Percentiles rank a stretch among this genome's conserved stretches.
phyloP scores from a whole-genome alignment of 2,329 filamentous ascomycete genomes.

The Fusarium heterosporum region DNA sequence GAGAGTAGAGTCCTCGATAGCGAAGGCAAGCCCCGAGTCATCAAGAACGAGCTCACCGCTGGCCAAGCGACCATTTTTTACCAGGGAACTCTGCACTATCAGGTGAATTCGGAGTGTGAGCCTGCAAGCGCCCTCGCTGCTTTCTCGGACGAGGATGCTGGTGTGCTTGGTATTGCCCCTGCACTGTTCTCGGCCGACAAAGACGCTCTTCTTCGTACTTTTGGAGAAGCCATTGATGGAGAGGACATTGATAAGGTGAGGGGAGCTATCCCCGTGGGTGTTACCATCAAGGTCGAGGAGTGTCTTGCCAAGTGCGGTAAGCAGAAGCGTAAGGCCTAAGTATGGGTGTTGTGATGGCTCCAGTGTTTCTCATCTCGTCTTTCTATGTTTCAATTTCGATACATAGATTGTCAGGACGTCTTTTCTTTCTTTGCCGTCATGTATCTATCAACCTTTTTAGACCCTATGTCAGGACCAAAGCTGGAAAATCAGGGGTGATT shows the following conservation, averaged over 20 bases:
- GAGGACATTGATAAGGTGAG: slow-evolving; percentile 60
- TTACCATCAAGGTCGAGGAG: slow-evolving; percentile 63
- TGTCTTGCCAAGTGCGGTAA: slow-evolving; percentile 56
- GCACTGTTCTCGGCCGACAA: slow-evolving; percentile 60
- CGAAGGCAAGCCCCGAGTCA: slow-evolving; percentile 55
- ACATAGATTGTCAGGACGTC: background rate
- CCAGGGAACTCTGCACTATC: slow-evolving; percentile 65
- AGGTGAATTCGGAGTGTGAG: slow-evolving; percentile 67
- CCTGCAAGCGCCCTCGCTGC: slow-evolving; percentile 61
- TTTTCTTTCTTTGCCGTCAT: too few relatives aligned
- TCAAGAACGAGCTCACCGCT: slow-evolving; percentile 54
- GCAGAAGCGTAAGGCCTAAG: slow-evolving; percentile 54
- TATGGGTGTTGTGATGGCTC: background rate
- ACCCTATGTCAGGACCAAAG: too few relatives aligned
- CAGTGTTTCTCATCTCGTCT: background rate
- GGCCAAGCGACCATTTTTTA: slow-evolving; percentile 65
- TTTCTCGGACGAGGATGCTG: slow-evolving; percentile 64
- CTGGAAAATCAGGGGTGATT: too few relatives aligned
- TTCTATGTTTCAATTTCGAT: background rate
- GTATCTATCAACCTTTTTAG: too few relatives aligned
- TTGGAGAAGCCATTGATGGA: slow-evolving; percentile 59
- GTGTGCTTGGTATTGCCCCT: slow-evolving; percentile 60
- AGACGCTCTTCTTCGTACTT: slow-evolving; percentile 59
- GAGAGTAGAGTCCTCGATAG: slow-evolving; percentile 59
- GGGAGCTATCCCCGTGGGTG: slow-evolving; percentile 55